Evolutionary conservation across 371 early-diverging fungal genomes (phyloP).

Genomic region (Agmasoma carcini): DNA sequence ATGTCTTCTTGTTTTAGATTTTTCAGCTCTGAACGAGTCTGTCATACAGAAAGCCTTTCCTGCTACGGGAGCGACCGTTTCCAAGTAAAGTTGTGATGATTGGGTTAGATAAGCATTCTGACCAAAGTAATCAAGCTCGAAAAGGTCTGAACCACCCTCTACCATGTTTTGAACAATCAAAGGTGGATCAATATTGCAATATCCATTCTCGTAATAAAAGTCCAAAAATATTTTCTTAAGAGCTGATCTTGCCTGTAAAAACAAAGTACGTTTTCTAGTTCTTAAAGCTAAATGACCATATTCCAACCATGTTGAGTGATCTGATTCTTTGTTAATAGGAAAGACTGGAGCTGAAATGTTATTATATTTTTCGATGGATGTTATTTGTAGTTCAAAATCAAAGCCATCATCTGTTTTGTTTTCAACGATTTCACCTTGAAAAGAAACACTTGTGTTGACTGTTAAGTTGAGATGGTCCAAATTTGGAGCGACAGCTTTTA

Average conservation of each 20-base stretch:
- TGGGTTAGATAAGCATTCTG: constrained; percentile 91
- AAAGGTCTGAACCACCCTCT: constrained; percentile 94
- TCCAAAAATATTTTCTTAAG: constrained; percentile 78
- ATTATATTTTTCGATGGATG: constrained; percentile 35
- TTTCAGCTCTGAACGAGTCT: constrained; percentile 97
- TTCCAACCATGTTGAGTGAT: constrained; percentile 69
- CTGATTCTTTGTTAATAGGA: constrained; percentile 58
- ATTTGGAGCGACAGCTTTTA: constrained; percentile 43
- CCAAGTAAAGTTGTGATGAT: constrained; percentile 94
- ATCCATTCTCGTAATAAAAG: constrained; percentile 66
- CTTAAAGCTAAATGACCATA: constrained; percentile 89
- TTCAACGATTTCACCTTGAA: constrained; percentile 43
- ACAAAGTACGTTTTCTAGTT: constrained; percentile 70
- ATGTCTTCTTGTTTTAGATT: constrained; percentile 92
- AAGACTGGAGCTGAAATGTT: constrained; percentile 41
- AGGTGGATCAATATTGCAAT: constrained; percentile 88
- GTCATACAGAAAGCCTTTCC: constrained; percentile 90
- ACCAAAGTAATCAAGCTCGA: constrained; percentile 87
- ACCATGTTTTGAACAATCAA: constrained; percentile 99
- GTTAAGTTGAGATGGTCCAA: constrained; percentile 38
- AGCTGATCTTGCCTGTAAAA: constrained; percentile 71
- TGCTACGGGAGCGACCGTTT: constrained; percentile 81
- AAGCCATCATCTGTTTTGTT: constrained; percentile 36
- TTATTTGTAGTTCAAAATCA: constrained; percentile 48
- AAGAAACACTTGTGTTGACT: constrained; percentile 41